Evolutionary conservation across 306 rosid species (phyloP).

Genomic region (Delonix regia): DNA sequence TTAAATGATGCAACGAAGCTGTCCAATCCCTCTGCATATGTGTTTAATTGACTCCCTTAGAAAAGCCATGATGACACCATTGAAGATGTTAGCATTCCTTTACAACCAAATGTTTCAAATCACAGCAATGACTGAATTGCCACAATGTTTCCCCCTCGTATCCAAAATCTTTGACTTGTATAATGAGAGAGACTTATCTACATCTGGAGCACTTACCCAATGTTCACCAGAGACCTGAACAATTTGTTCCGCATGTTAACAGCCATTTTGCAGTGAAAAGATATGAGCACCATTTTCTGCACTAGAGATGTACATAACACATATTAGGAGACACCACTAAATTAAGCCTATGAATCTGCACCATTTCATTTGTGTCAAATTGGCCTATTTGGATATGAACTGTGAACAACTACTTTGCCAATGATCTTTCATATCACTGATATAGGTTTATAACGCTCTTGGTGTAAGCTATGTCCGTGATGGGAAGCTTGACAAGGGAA

Average conservation of each 20-base stretch:
- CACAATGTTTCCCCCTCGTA: neutral
- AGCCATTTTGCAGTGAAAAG: neutral
- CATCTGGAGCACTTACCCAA: neutral
- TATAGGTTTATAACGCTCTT: constrained; percentile 91
- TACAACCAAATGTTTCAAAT: neutral
- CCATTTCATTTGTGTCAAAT: neutral
- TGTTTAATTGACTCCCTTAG: neutral
- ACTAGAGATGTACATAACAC: neutral
- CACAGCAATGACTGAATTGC: neutral
- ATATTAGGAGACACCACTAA: neutral
- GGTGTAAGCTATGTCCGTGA: constrained; percentile 89
- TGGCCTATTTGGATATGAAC: constrained; percentile 3
- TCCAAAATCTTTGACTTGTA: neutral
- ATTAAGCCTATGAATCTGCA: neutral
- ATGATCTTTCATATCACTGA: constrained; percentile 22
- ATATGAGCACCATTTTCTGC: neutral
- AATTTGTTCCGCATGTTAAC: neutral
- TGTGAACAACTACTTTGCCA: constrained; percentile 18
- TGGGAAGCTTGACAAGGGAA: constrained; percentile 86
- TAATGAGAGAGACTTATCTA: neutral
- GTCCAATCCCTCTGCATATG: neutral
- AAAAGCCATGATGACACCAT: neutral
- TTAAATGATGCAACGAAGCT: neutral
- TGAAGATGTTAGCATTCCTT: neutral
- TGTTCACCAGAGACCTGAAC: neutral